Base-by-base conservation (phyloP, 345 rosid species). In the Syzygium aqueum region DNA sequence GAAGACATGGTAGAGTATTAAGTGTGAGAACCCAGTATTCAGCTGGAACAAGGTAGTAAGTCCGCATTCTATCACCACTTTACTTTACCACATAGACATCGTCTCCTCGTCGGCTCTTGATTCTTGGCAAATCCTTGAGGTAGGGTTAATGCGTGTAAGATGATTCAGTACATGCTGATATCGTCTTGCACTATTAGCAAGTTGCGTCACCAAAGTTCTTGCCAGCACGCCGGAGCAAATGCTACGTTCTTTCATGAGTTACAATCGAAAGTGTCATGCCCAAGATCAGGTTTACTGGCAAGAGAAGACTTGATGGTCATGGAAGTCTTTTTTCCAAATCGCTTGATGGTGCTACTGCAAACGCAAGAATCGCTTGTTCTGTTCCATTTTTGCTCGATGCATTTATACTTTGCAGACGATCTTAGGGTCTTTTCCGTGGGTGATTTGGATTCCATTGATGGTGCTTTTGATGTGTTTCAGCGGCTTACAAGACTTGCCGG, bases 61-160 rank as follows among this genome's bases (percentile, higher is more conserved):
- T 59, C 27, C 65, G 16, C 0, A 59, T 27, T 59, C 65, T 59
- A 59, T 59, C 3, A 16, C 15, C 65, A 59, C 65, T 59, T 27
- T 59, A 30, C 30, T 28, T 59, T 27, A 30, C 65, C 30, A 7
- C 65, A 25, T 25, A 59, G 65, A 59, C 65, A 59, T 59, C 65
- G n/a, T n/a, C n/a, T n/a, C n/a, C n/a, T n/a, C n/a, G 11, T 59
- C 2, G 12, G 27, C 30, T 59, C 30, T 59, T 27, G 30, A 11
- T 59, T 59, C 65, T 27, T 11, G 65, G 0, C 65, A 59, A n/a
- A 27, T 61, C 73, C 19, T 2, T 61, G 73, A n/a, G 17, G 73
- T 61, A 27, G 0, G n/a, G 0, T n/a, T 0, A n/a, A 1, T n/a
- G 67, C 67, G n/a, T 13, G 16, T 30, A n/a, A n/a, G 17, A 61